Evolutionary conservation across 371 early-diverging fungal genomes (phyloP).

Genomic region (Dinochytrium kinnereticum): DNA sequence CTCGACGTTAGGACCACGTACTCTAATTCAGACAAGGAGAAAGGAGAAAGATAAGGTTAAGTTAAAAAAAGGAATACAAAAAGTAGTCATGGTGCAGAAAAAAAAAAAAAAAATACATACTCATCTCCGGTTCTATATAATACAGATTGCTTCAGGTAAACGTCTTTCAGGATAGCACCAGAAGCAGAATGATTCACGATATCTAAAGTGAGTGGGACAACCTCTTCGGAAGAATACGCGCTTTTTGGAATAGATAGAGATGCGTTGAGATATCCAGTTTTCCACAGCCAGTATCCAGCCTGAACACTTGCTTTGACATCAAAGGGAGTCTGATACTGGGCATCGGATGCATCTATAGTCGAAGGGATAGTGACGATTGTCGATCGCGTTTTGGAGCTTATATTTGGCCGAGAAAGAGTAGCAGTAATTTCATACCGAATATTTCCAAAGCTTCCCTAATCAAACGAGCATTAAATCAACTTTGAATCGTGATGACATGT

Average conservation of each 20-base stretch:
- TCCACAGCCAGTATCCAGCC: conserved; percentile 43
- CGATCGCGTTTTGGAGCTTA: conserved; percentile 13
- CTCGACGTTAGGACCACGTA: conserved; percentile 47
- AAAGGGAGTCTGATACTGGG: conserved; percentile 25
- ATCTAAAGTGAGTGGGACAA: conserved; percentile 38
- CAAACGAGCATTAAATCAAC: background rate
- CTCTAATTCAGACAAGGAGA: too few relatives aligned
- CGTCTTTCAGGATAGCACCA: conserved; percentile 33
- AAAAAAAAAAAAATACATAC: conserved; percentile 16
- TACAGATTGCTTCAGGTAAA: conserved; percentile 43
- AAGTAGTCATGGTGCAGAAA: conserved; percentile 24
- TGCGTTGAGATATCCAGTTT: conserved; percentile 43
- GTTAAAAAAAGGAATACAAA: conserved; percentile 8
- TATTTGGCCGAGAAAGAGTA: conserved; percentile 17
- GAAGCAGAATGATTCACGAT: conserved; percentile 43
- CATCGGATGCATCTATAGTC: conserved; percentile 34
- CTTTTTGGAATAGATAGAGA: conserved; percentile 31
- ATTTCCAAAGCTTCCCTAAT: conserved; percentile 34
- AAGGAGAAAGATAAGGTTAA: too few relatives aligned
- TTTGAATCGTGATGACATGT: background rate
- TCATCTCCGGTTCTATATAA: conserved; percentile 33
- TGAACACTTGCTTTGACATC: background rate
- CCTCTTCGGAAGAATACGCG: conserved; percentile 44
- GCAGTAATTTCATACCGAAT: conserved; percentile 41
- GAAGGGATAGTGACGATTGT: conserved; percentile 39